phyloP scores from a whole-genome alignment of 495 filamentous ascomycete genomes.

The Chaetomium tenue region DNA sequence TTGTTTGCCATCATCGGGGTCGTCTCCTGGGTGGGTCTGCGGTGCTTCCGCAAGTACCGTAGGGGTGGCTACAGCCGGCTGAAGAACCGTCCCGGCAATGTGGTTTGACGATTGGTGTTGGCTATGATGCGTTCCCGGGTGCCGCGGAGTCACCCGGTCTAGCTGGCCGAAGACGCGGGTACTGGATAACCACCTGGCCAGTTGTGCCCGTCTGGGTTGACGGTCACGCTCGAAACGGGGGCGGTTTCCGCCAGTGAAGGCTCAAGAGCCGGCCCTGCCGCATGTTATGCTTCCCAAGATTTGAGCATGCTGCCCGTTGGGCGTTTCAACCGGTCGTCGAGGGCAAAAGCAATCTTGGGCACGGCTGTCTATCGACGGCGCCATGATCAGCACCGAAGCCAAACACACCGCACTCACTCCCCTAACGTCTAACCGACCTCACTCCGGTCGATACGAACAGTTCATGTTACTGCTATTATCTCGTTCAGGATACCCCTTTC shows the following conservation, averaged over 20 bases:
- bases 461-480: neutral
- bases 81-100: conserved; percentile 3
- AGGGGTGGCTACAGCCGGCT: conserved; percentile 15
- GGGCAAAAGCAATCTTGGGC: neutral
- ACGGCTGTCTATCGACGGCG: neutral
- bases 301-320: too few species aligned
- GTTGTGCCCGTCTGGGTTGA: too few species aligned
- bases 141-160: neutral
- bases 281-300: too few species aligned
- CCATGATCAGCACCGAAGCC: neutral
- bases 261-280: too few species aligned
- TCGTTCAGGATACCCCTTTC: neutral
- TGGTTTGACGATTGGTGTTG: neutral
- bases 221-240: too few species aligned
- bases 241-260: too few species aligned
- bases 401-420: neutral
- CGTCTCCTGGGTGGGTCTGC: conserved; percentile 16
- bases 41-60: conserved; percentile 15
- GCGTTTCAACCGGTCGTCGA: too few species aligned
- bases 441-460: neutral
- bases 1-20: conserved; percentile 12
- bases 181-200: too few species aligned
- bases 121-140: neutral
- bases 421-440: neutral
- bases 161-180: too few species aligned